Evolutionary conservation across 1,139 yeast species (phyloP).

Genomic region (Kurtzmaniella quercitrusa): DNA sequence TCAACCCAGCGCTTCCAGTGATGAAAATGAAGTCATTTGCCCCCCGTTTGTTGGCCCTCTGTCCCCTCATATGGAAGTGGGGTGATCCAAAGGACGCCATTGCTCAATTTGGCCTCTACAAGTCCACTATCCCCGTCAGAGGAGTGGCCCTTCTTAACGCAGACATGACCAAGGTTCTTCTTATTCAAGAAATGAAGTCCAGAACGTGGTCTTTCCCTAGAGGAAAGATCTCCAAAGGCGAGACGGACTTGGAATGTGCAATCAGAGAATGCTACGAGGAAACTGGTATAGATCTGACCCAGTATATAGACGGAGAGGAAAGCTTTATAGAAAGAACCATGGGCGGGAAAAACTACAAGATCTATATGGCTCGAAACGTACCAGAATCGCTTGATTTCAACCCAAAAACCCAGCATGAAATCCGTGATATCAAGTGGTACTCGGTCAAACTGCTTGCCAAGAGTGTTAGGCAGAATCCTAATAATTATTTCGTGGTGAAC

Average conservation of each 20-base stretch:
- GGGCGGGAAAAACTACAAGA: slow-evolving; percentile 79
- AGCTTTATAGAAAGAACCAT: slow-evolving; percentile 81
- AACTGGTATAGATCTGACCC: slow-evolving; percentile 83
- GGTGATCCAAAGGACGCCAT: slow-evolving; percentile 74
- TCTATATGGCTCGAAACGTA: slow-evolving; percentile 72
- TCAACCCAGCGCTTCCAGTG: slow-evolving; percentile 73
- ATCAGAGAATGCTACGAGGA: slow-evolving; percentile 93
- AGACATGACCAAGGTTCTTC: slow-evolving; percentile 62
- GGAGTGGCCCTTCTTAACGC: slow-evolving; percentile 88
- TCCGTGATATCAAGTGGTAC: slow-evolving; percentile 51
- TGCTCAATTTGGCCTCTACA: slow-evolving; percentile 75
- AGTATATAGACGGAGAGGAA: slow-evolving; percentile 53
- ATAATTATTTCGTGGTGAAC: slow-evolving; percentile 53
- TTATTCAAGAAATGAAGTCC: slow-evolving; percentile 87
- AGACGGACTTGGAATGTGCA: slow-evolving; percentile 87
- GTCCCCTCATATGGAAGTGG: slow-evolving; percentile 88
- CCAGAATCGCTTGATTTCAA: slow-evolving; percentile 71
- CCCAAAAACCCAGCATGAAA: slow-evolving; percentile 86
- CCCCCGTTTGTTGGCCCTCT: slow-evolving; percentile 62
- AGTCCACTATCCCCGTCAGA: slow-evolving; percentile 88
- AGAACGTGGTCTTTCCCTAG: slow-evolving; percentile 92
- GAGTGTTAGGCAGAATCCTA: slow-evolving; percentile 35
- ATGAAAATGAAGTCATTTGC: slow-evolving; percentile 82
- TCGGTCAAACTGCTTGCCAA: slow-evolving; percentile 35
- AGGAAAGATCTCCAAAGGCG: slow-evolving; percentile 94